A percentile compares a stretch with the other conserved stretches of the same genome.
Conservation (phyloP, 129 eudicot genomes). For the sunflower (Helianthus annuus) region HanXRQr2.0-SUNRISE NC_035436.2:12732119-12732618, state of each 20-base stretch:
- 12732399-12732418: too few relatives aligned
- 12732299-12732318: conserved; percentile 32
- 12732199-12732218: conserved; percentile 81
- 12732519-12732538: conserved; percentile 8
- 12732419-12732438: too few relatives aligned
- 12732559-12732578: conserved; percentile 52
- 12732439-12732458: too few relatives aligned
- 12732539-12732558: conserved; percentile 2
- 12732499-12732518: background rate
- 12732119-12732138: conserved; percentile 94
- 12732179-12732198: conserved; percentile 71
- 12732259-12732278: conserved; percentile 6
- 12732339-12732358: conserved; percentile 37
- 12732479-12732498: too few relatives aligned
- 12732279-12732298: conserved; percentile 1
- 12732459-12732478: too few relatives aligned
- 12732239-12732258: conserved; percentile 25
- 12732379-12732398: conserved; percentile 51
- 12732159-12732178: conserved; percentile 67
- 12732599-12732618: conserved; percentile 56
- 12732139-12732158: conserved; percentile 66
- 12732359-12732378: conserved; percentile 37
- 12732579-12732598: conserved; percentile 47
- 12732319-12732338: conserved; percentile 41
- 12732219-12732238: background rate